phyloP scores from a whole-genome alignment of 83 land plant genomes.

The Picea abies region DNA sequence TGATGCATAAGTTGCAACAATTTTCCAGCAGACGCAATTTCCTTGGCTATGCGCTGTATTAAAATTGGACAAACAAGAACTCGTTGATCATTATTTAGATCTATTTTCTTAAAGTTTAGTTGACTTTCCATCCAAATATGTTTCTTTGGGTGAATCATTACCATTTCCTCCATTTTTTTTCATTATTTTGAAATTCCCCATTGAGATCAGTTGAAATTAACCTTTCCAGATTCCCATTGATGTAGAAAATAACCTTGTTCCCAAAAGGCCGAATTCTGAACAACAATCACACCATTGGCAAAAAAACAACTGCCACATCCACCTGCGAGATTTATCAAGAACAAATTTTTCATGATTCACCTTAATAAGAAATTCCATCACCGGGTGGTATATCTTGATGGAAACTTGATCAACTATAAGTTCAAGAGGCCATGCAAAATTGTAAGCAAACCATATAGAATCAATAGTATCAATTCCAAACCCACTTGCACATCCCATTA shows the following conservation, averaged over 20 bases:
- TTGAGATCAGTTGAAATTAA: neutral
- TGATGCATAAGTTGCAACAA: constrained; percentile 86
- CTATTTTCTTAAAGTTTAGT: constrained; percentile 6
- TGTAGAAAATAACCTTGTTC: constrained; percentile 76
- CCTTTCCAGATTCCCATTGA: constrained; percentile 3
- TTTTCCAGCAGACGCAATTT: constrained; percentile 94
- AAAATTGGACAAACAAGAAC: constrained; percentile 66
- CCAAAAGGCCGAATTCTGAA: constrained; percentile 87
- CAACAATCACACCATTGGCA: constrained; percentile 54
- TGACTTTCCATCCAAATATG: neutral
- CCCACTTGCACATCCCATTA: too few species aligned
- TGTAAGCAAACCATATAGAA: too few species aligned
- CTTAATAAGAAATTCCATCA: too few species aligned
- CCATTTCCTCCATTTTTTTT: constrained; percentile 6
- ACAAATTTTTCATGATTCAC: too few species aligned
- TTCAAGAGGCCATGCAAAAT: too few species aligned
- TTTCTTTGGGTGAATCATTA: neutral
- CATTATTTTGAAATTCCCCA: constrained; percentile 12
- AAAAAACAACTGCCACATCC: constrained; percentile 72
- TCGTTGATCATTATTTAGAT: constrained; percentile 16
- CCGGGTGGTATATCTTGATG: too few species aligned
- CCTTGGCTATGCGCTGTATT: constrained; percentile 67
- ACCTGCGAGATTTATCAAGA: too few species aligned
- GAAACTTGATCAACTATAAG: too few species aligned
- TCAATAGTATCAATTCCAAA: too few species aligned